Evolutionary conservation across 2,329 filamentous ascomycete genomes (phyloP), one percentile per base, ranked within the genome.

Genomic region (Immersiporthe knoxdaviesiana): DNA sequence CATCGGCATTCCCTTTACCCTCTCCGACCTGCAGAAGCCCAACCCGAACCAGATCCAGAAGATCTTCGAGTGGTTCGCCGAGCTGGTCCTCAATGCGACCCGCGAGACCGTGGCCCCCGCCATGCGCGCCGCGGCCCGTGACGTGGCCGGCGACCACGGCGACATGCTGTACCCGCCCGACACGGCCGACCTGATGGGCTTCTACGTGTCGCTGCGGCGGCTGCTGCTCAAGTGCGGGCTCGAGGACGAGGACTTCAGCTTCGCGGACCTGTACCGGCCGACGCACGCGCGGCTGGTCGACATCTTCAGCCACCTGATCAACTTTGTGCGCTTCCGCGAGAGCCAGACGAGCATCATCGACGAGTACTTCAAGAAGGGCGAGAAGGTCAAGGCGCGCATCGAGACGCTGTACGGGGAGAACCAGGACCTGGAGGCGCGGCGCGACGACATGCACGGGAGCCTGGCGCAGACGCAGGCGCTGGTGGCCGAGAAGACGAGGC

Each of bases 261-360:
- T 98, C 81, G 90, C 90, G 70, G 96, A 99, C 79, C 84, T 99
- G 7, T 95, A 97, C 78, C 92, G 91, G 78, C 96, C 96, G 21
- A 97, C 93, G 1, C 92, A 97, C 77, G 91, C 93, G 69, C 92
- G 96, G 59, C 87, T 98, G 18, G 91, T 95, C 76, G 97, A 96
- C 82, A 97, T 98, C 76, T 96, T 99, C 79, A 97, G 93, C 73
- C 97, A 97, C 80, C 88, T 98, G 72, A 99, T 99, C 84, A 99
- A 99, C 81, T 99, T 99, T 80, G 94, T 98, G 74, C 90, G 96
- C 66, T 99, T 98, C 82, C 92, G 96, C 75, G 94, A 97, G 82
- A 94, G 91, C 72, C 95, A 98, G 80, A 97, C 94, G 1, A 84
- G 85, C 52, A 89, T 96, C 39, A 97, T 98, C 72, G 94, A 97